Percentiles rank a stretch among this genome's conserved stretches.
phyloP scores from a whole-genome alignment of 2,329 filamentous ascomycete species.

The Botrytis deweyae region DNA sequence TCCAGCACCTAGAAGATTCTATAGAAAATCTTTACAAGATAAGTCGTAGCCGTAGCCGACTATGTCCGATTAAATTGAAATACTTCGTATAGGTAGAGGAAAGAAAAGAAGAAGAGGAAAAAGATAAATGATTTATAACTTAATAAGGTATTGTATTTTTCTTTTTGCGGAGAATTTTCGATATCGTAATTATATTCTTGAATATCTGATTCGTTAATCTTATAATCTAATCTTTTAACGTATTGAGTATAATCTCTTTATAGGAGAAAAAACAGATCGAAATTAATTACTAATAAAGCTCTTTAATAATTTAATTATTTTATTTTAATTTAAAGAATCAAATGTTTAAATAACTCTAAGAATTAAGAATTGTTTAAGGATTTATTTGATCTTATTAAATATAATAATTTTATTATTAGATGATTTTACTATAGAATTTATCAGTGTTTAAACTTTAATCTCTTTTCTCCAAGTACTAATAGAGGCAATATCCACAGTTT shows the following conservation, averaged over 20 bases:
- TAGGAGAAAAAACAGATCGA: too few species aligned
- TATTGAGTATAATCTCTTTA: neutral
- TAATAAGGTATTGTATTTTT: neutral
- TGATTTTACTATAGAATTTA: too few species aligned
- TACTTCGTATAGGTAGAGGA: too few species aligned
- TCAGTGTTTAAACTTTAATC: too few species aligned
- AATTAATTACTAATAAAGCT: too few species aligned
- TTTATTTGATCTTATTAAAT: too few species aligned
- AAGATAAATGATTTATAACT: neutral
- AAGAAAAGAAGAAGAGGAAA: neutral
- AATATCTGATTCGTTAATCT: neutral
- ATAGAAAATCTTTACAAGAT: neutral
- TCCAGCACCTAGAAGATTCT: constrained; percentile 8
- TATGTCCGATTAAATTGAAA: neutral
- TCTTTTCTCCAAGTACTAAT: too few species aligned
- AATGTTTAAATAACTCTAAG: too few species aligned
- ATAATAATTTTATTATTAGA: too few species aligned
- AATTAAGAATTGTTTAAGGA: too few species aligned
- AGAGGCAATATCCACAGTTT: neutral
- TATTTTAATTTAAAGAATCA: too few species aligned
- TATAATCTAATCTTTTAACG: neutral
- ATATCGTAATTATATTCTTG: neutral
- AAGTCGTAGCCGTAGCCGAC: neutral
- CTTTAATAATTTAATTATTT: too few species aligned
- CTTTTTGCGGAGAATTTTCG: neutral